Conservation (phyloP, 2,329 filamentous ascomycete species). For the Sclerotinia spermophila region DNA sequence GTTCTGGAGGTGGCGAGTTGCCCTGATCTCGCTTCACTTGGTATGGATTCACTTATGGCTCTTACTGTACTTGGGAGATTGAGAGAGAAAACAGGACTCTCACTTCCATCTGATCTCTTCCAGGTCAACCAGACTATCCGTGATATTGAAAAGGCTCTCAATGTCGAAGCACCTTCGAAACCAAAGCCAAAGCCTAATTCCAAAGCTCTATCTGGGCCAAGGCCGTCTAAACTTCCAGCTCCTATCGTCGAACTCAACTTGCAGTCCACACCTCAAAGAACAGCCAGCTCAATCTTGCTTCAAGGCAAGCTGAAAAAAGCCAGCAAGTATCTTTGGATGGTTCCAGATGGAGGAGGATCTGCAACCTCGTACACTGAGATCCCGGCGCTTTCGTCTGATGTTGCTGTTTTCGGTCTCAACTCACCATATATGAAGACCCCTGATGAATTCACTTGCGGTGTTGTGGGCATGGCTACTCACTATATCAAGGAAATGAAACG, state of each 20-base stretch:
- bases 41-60: conserved; percentile 58
- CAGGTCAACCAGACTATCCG: conserved; percentile 59
- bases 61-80: conserved; percentile 53
- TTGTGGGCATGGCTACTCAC: conserved; percentile 60
- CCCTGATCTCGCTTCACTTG: conserved; percentile 52
- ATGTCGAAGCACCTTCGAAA: conserved; percentile 39
- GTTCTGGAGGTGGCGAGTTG: conserved; percentile 57
- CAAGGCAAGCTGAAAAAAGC: conserved; percentile 49
- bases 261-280: background rate
- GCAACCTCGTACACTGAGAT: conserved; percentile 35
- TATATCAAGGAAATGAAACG: conserved; percentile 68
- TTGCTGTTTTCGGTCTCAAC: conserved; percentile 58
- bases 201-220: background rate
- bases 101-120: conserved; percentile 58
- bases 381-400: conserved; percentile 42
- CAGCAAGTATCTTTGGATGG: conserved; percentile 43
- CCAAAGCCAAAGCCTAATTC: conserved; percentile 31
- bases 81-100: conserved; percentile 51
- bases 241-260: conserved; percentile 43
- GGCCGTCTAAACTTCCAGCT: conserved; percentile 34
- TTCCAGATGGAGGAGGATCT: conserved; percentile 49
- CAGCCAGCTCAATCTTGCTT: conserved; percentile 38
- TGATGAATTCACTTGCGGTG: conserved; percentile 60
- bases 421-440: conserved; percentile 70
- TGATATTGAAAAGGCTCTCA: conserved; percentile 62